These are phyloP conservation scores for Penicillium canescens DNA, from an alignment of 495 filamentous ascomycete genomes.

Conservation along the genomic window DNA sequence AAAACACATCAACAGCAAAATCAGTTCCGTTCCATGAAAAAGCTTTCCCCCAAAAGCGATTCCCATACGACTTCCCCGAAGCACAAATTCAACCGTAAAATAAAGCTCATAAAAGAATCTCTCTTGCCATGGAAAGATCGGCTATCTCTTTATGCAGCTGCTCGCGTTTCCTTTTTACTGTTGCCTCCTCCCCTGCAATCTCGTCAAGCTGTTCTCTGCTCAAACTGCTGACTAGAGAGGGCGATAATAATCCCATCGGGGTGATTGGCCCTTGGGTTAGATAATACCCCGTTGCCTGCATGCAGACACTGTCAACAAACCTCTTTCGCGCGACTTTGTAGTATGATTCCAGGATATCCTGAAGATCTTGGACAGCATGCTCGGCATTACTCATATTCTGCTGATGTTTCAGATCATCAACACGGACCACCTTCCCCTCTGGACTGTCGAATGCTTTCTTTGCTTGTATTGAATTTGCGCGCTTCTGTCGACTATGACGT, in stretches of 20 bases:
- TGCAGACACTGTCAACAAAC: constrained; percentile 57
- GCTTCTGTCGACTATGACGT: constrained; percentile 16
- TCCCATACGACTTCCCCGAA: too few species aligned
- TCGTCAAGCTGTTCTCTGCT: constrained; percentile 36
- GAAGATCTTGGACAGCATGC: constrained; percentile 50
- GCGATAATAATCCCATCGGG: constrained; percentile 36
- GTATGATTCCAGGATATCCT: constrained; percentile 59
- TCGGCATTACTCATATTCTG: constrained; percentile 44
- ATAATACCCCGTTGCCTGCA: constrained; percentile 37
- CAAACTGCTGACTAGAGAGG: constrained; percentile 36
- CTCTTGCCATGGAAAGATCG: constrained; percentile 23
- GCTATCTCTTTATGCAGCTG: constrained; percentile 37
- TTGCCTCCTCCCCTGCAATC: constrained; percentile 49
- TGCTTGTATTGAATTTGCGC: background rate
- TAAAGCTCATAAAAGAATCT: too few species aligned
- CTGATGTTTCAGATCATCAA: constrained; percentile 12
- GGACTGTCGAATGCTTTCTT: constrained; percentile 1
- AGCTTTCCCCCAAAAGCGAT: too few species aligned
- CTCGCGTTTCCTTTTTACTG: constrained; percentile 26
- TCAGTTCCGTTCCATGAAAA: too few species aligned
- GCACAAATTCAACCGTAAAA: too few species aligned
- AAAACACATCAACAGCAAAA: too few species aligned
- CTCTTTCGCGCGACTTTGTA: constrained; percentile 59
- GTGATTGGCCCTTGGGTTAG: constrained; percentile 34
- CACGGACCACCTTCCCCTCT: constrained; percentile 18